These are phyloP conservation scores for Malus hybrid DNA, from an alignment of 331 rosid species.

Conservation along the genomic window DNA sequence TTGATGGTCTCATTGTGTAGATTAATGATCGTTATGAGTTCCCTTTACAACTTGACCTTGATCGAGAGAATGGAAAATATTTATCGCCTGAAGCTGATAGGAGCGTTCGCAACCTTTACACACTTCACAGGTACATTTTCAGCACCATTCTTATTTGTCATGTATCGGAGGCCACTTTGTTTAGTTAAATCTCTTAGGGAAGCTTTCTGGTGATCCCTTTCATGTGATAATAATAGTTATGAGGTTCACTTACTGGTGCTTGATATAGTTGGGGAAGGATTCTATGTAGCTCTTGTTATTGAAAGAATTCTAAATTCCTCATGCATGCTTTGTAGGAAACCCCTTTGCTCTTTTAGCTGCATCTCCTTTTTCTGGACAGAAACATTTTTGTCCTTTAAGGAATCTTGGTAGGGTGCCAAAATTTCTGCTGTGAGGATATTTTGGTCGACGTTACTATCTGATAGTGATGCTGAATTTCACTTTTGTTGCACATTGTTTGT, in stretches of 20 bases:
- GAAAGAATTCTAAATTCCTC: not conserved
- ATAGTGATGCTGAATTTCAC: not conserved
- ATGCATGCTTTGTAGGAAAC: not conserved
- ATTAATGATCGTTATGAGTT: constrained; percentile 89
- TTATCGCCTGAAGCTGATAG: constrained; percentile 86
- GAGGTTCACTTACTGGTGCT: constrained; percentile 1
- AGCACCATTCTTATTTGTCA: not conserved
- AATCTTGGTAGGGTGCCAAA: not conserved
- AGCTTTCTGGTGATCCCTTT: constrained; percentile 14
- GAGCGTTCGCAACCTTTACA: constrained; percentile 77
- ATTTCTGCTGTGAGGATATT: not conserved
- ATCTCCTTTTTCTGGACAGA: not conserved
- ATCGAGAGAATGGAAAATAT: constrained; percentile 73
- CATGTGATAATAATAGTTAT: not conserved
- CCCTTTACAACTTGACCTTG: constrained; percentile 87
- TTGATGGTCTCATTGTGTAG: constrained; percentile 28
- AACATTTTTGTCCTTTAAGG: not conserved
- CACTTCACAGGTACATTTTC: constrained; percentile 72
- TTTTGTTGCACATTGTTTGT: not conserved
- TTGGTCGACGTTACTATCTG: not conserved
- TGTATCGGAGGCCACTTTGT: not conserved
- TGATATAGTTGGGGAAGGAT: constrained; percentile 6
- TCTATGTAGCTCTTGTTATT: not conserved
- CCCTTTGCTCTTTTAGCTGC: not conserved
- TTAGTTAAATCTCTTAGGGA: not conserved